These are phyloP conservation scores for Macaranga tanarius DNA, from an alignment of 441 rosid species.

Conservation along the genomic window DNA sequence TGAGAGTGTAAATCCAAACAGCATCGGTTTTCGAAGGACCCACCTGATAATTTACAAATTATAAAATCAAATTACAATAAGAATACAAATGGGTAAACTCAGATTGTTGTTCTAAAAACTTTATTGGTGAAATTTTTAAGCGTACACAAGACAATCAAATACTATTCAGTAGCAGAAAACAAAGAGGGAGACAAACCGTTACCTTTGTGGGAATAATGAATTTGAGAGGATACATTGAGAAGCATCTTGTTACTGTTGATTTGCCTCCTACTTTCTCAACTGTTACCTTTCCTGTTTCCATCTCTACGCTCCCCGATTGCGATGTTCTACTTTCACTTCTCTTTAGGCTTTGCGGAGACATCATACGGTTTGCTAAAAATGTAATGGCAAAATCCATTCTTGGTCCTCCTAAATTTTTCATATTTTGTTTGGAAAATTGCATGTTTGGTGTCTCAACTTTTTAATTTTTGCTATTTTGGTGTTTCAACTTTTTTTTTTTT, in stretches of 20 bases:
- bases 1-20: slow-evolving; percentile 84
- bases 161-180: background rate
- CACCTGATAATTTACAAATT: slow-evolving; percentile 45
- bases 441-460: too few relatives aligned
- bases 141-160: background rate
- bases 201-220: slow-evolving; percentile 87
- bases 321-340: too few relatives aligned
- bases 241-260: slow-evolving; percentile 70
- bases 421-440: too few relatives aligned
- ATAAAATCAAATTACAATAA: background rate
- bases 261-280: slow-evolving; percentile 74
- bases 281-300: slow-evolving; percentile 25
- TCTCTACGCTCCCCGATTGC: too few relatives aligned
- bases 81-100: background rate
- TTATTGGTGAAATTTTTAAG: background rate
- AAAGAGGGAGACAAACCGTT: background rate
- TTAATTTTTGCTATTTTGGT: too few relatives aligned
- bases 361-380: too few relatives aligned
- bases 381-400: too few relatives aligned
- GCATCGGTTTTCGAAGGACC: slow-evolving; percentile 70
- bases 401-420: too few relatives aligned
- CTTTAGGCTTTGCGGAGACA: too few relatives aligned
- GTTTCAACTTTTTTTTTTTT: too few relatives aligned
- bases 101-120: background rate
- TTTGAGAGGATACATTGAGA: slow-evolving; percentile 93